phyloP scores from a whole-genome alignment of 106 monocot genomes.

The Xerophyta viscosa region DNA sequence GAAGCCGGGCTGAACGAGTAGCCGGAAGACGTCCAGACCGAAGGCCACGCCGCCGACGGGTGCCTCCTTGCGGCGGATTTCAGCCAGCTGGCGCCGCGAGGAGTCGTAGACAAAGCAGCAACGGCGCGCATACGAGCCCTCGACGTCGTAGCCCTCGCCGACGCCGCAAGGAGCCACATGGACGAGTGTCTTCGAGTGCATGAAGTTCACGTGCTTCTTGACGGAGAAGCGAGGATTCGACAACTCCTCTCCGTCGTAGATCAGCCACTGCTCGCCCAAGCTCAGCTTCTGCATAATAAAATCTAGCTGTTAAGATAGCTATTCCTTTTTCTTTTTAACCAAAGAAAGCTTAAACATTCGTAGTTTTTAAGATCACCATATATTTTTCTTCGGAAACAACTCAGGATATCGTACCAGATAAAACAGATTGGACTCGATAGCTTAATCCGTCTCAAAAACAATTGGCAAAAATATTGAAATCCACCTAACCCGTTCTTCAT shows the following conservation, averaged over 20 bases:
- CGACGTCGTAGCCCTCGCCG: constrained; percentile 28
- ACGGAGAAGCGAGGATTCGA: constrained; percentile 35
- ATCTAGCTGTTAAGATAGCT: neutral
- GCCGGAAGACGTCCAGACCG: constrained; percentile 66
- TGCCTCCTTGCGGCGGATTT: constrained; percentile 50
- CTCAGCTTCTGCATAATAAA: constrained; percentile 43
- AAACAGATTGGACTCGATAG: too few species aligned
- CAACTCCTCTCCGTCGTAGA: constrained; percentile 42
- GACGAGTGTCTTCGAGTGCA: constrained; percentile 25
- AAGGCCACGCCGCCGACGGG: constrained; percentile 39
- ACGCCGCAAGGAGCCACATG: constrained; percentile 10
- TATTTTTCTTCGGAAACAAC: too few species aligned
- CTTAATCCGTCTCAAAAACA: too few species aligned
- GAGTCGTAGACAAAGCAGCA: constrained; percentile 39
- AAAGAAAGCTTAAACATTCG: neutral
- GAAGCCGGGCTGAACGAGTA: constrained; percentile 62
- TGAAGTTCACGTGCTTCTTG: constrained; percentile 30
- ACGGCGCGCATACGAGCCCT: constrained; percentile 67
- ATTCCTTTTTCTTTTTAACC: neutral
- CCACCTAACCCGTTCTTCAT: too few species aligned
- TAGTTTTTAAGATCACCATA: too few species aligned
- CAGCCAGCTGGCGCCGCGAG: constrained; percentile 31
- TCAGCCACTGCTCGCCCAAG: constrained; percentile 42
- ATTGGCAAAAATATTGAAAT: too few species aligned
- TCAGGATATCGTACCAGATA: too few species aligned